Evolutionary conservation across 1,284 basidiomycete genomes (phyloP).

Genomic region (Termitomyces sp.): DNA sequence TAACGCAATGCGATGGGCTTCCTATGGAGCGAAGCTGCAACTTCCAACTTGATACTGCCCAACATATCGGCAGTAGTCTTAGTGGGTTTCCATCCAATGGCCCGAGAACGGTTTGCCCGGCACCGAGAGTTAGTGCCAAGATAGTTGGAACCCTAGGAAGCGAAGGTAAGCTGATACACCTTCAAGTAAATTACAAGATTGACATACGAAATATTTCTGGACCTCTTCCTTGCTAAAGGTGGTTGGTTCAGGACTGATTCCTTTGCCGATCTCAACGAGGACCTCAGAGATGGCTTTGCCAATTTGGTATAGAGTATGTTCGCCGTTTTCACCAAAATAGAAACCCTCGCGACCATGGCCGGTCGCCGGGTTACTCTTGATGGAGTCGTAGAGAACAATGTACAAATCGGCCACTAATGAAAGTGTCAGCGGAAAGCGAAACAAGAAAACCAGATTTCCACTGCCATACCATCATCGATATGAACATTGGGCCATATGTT

Average conservation of each 20-base stretch:
- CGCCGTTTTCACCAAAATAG: conserved; percentile 30
- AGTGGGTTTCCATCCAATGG: conserved; percentile 48
- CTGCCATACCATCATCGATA: conserved; percentile 21
- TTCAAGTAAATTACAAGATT: too few relatives aligned
- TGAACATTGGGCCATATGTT: conserved; percentile 39
- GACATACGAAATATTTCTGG: conserved; percentile 29
- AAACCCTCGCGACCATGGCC: conserved; percentile 41
- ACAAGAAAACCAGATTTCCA: not conserved
- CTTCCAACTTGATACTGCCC: conserved; percentile 32
- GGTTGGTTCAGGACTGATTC: conserved; percentile 32
- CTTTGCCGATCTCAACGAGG: conserved; percentile 31
- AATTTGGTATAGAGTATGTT: conserved; percentile 27
- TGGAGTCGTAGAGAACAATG: conserved; percentile 16
- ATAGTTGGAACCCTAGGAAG: conserved; percentile 10
- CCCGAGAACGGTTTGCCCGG: conserved; percentile 34
- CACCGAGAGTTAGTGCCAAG: conserved; percentile 40
- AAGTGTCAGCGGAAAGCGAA: not conserved
- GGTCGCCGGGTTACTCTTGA: conserved; percentile 12
- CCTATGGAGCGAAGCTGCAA: conserved; percentile 17
- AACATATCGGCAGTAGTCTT: conserved; percentile 35
- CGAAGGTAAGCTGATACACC: not conserved
- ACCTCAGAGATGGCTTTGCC: conserved; percentile 25
- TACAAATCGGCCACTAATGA: conserved; percentile 19
- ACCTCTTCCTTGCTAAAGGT: conserved; percentile 37
- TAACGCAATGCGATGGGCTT: conserved; percentile 2